Conservation (phyloP, 768 basidiomycete genomes). For the Lactarius psammicola region DNA sequence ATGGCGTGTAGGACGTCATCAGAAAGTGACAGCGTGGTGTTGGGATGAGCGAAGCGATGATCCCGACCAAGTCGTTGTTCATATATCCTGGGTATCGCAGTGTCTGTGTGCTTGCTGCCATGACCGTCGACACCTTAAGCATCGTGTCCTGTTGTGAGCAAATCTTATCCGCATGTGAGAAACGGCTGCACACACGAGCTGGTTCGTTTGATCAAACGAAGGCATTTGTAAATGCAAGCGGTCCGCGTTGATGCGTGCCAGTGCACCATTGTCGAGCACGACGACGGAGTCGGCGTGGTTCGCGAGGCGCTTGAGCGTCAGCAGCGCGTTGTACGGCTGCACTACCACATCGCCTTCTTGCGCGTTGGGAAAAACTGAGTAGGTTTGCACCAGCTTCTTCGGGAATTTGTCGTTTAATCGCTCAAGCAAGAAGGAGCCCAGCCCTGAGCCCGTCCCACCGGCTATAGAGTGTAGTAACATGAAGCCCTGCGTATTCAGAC, state of each 20-base stretch:
- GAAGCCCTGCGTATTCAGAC: conserved; percentile 76
- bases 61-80: conserved; percentile 98
- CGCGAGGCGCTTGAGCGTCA: conserved; percentile 89
- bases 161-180: neutral
- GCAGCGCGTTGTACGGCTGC: conserved; percentile 94
- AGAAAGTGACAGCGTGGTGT: conserved; percentile 98
- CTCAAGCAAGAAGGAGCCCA: conserved; percentile 97
- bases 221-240: conserved; percentile 84
- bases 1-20: conserved; percentile 98
- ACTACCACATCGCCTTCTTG: conserved; percentile 96
- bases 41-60: conserved; percentile 94
- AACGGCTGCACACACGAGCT: conserved; percentile 51
- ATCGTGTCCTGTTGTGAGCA: too few relatives aligned
- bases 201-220: conserved; percentile 89
- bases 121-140: conserved; percentile 87
- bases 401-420: conserved; percentile 97
- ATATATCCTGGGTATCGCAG: conserved; percentile 97
- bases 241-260: conserved; percentile 91
- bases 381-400: conserved; percentile 98
- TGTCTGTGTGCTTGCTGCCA: conserved; percentile 96
- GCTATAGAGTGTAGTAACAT: conserved; percentile 99
- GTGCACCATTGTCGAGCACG: conserved; percentile 93
- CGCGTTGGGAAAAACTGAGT: conserved; percentile 96
- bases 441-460: conserved; percentile 96
- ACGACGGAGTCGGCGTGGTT: conserved; percentile 98